Conservation (phyloP, 2,329 filamentous ascomycete species). For the Aschersonia sp. region DNA sequence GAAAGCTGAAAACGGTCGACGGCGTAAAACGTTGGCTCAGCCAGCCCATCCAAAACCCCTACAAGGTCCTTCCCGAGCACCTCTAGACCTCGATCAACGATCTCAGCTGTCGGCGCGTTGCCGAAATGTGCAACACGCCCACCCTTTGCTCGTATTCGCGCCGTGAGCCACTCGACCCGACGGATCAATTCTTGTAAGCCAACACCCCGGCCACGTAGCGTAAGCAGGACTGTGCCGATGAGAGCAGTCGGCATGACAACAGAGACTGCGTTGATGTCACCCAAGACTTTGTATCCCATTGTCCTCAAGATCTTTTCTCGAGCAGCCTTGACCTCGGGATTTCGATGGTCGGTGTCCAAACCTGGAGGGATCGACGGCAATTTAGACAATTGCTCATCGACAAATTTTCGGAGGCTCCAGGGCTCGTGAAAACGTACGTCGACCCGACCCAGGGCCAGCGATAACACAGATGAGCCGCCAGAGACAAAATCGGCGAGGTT, state of each 20-base stretch:
- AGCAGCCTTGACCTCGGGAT: constrained; percentile 34
- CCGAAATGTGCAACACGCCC: constrained; percentile 91
- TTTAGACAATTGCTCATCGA: constrained; percentile 56
- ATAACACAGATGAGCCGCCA: constrained; percentile 70
- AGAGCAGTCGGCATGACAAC: constrained; percentile 97
- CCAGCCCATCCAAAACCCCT: constrained; percentile 60
- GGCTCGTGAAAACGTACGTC: constrained; percentile 95
- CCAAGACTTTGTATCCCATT: constrained; percentile 80
- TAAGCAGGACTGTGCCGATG: constrained; percentile 85
- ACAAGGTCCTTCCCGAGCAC: constrained; percentile 85
- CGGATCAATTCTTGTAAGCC: constrained; percentile 75
- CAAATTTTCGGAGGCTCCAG: constrained; percentile 76
- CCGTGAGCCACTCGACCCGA: constrained; percentile 79
- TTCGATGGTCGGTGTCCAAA: constrained; percentile 29
- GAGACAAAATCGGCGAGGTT: constrained; percentile 83
- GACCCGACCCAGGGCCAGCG: constrained; percentile 75
- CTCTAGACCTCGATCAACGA: constrained; percentile 80
- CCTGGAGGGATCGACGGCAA: constrained; percentile 27
- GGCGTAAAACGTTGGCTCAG: constrained; percentile 86
- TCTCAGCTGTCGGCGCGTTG: constrained; percentile 59
- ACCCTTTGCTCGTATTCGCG: constrained; percentile 68
- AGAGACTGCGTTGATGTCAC: constrained; percentile 89
- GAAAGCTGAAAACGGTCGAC: constrained; percentile 94
- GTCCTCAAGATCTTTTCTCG: constrained; percentile 67
- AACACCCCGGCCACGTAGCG: constrained; percentile 79